These are phyloP conservation scores for Annona cherimola DNA, from an alignment of 164 flowering plant genomes.

Conservation along the genomic window DNA sequence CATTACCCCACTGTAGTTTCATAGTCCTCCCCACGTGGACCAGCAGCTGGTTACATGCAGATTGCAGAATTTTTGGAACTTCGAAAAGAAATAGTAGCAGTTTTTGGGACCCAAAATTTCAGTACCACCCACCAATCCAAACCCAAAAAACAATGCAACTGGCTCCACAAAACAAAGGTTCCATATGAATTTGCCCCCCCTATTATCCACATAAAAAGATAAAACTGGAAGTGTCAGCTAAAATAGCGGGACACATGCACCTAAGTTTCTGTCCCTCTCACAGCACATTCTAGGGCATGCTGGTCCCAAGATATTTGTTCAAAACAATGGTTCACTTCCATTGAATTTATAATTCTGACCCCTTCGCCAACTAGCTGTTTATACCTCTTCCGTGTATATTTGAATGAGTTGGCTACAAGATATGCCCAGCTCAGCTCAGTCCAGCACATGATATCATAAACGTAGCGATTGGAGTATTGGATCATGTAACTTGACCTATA, in stretches of 20 bases:
- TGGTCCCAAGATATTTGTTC: slow-evolving; percentile 1
- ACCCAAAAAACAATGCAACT: not conserved
- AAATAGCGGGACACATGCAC: slow-evolving; percentile 5
- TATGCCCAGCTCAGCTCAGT: not conserved
- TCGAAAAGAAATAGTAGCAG: not conserved
- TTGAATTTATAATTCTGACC: not conserved
- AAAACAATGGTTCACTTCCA: not conserved
- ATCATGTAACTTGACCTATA: not conserved
- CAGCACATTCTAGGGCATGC: slow-evolving; percentile 7
- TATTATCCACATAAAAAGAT: not conserved
- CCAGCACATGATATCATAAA: not conserved
- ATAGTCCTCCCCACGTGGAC: too few species aligned
- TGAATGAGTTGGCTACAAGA: not conserved
- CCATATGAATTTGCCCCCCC: not conserved
- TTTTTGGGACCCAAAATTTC: slow-evolving; percentile 1
- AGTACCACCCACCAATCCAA: not conserved
- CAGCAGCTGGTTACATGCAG: not conserved
- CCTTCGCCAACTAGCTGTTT: not conserved
- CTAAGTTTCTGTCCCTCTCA: slow-evolving; percentile 4
- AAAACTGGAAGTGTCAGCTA: slow-evolving; percentile 9
- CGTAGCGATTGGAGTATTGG: not conserved
- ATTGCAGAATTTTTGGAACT: slow-evolving; percentile 5
- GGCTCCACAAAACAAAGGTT: not conserved
- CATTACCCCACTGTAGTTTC: too few species aligned
- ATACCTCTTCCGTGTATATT: not conserved